Conservation (phyloP, 2,329 filamentous ascomycete genomes). For the Aspergillus alliaceus region DNA sequence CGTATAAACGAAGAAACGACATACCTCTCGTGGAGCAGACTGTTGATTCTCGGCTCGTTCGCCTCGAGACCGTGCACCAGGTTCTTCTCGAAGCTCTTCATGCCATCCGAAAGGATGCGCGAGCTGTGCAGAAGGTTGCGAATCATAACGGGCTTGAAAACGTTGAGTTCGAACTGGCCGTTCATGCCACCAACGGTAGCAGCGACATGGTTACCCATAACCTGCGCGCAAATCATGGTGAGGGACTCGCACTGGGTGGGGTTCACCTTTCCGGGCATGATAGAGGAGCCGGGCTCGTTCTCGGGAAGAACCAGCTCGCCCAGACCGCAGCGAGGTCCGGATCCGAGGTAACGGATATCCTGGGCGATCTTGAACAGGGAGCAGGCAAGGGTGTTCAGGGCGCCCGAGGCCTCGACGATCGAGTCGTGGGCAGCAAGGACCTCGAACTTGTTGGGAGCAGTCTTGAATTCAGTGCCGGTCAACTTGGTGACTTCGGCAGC, state of each 20-base stretch:
- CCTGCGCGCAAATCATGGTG: conserved; percentile 96
- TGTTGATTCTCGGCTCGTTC: conserved; percentile 87
- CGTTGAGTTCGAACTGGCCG: conserved; percentile 98
- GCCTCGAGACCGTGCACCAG: conserved; percentile 83
- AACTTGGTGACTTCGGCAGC: conserved; percentile 88
- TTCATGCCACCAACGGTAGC: conserved; percentile 94
- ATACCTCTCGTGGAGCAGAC: conserved; percentile 92
- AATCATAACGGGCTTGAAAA: conserved; percentile 97
- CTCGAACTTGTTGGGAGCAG: conserved; percentile 98
- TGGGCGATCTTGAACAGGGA: conserved; percentile 98
- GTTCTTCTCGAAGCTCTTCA: conserved; percentile 94
- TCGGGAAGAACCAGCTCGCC: conserved; percentile 92
- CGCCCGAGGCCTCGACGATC: conserved; percentile 88
- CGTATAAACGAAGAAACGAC: conserved; percentile 28
- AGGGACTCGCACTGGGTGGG: conserved; percentile 96
- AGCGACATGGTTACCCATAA: conserved; percentile 95
- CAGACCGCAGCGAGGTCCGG: conserved; percentile 90
- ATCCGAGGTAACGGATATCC: conserved; percentile 95
- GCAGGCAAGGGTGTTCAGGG: conserved; percentile 85
- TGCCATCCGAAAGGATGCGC: conserved; percentile 83
- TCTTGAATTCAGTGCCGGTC: conserved; percentile 91
- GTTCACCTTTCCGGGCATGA: conserved; percentile 99
- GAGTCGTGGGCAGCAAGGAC: conserved; percentile 94
- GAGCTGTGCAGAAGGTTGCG: conserved; percentile 91
- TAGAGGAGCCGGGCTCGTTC: conserved; percentile 96